A percentile compares a stretch with the other conserved stretches of the same genome.
Conservation (phyloP, 2,329 filamentous ascomycete genomes). For the Colletotrichum truncatum region DNA sequence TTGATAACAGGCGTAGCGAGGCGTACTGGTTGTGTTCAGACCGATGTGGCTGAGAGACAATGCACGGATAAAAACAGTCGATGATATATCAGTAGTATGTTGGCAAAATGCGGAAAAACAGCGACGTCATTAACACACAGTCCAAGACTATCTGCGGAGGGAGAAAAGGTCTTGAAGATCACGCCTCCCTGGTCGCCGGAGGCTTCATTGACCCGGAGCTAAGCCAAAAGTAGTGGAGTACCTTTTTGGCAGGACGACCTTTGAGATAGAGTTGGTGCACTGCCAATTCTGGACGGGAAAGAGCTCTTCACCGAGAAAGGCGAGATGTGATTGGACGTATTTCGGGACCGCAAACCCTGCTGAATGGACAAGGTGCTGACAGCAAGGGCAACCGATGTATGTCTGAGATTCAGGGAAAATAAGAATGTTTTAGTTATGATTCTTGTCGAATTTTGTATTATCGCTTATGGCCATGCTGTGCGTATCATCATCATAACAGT, state of each 20-base stretch:
- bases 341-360: no score
- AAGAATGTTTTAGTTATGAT: background rate
- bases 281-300: slow-evolving; percentile 2
- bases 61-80: no score
- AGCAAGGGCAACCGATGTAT: background rate
- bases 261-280: no score
- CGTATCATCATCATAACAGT: no score
- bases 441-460: no score
- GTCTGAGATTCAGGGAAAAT: background rate
- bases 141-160: background rate
- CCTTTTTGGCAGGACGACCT: background rate
- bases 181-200: background rate
- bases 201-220: slow-evolving; percentile 18
- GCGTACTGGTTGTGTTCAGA: no score
- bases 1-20: no score
- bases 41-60: no score
- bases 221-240: slow-evolving; percentile 18
- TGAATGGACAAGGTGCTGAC: background rate
- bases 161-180: background rate
- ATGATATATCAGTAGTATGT: no score
- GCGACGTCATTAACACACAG: slow-evolving; percentile 2
- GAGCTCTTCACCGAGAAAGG: background rate
- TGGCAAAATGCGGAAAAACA: no score
- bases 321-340: slow-evolving; percentile 3
- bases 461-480: no score